Evolutionary conservation across 2,329 filamentous ascomycete species (phyloP).

Genomic region (Fusarium sp.): DNA sequence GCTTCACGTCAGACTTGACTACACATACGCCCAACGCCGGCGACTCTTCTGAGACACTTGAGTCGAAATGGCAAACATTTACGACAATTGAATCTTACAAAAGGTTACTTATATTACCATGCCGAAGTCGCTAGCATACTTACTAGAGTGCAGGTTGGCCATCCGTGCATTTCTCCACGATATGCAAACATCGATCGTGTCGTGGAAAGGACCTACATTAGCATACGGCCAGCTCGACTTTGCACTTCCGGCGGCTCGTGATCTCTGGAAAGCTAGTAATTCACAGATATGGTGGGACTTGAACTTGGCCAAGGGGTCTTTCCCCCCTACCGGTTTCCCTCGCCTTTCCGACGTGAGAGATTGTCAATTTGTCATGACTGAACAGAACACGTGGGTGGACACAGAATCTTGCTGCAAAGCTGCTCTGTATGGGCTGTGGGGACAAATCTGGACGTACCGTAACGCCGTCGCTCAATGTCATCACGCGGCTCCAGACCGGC

Average conservation of each 20-base stretch:
- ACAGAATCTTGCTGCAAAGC: slow-evolving; percentile 30
- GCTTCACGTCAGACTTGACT: slow-evolving; percentile 32
- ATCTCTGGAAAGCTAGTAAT: slow-evolving; percentile 35
- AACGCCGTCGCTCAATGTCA: slow-evolving; percentile 27
- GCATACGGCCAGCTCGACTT: slow-evolving; percentile 39
- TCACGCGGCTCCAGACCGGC: slow-evolving; percentile 3
- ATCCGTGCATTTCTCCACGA: slow-evolving; percentile 40
- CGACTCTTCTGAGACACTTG: slow-evolving; percentile 29
- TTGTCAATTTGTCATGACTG: slow-evolving; percentile 24
- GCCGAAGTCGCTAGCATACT: background rate
- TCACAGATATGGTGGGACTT: slow-evolving; percentile 36
- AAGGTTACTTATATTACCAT: slow-evolving; percentile 21
- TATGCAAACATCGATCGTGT: slow-evolving; percentile 35
- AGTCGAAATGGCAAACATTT: slow-evolving; percentile 38
- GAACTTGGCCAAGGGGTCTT: slow-evolving; percentile 17
- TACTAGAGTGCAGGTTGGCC: slow-evolving; percentile 28
- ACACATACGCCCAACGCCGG: slow-evolving; percentile 15
- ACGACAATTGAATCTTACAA: slow-evolving; percentile 34
- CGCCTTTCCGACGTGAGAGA: slow-evolving; percentile 34
- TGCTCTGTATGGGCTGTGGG: slow-evolving; percentile 38
- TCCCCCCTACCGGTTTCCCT: slow-evolving; percentile 13
- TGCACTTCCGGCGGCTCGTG: slow-evolving; percentile 30
- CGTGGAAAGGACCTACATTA: slow-evolving; percentile 34
- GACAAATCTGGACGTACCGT: slow-evolving; percentile 40
- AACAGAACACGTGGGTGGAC: slow-evolving; percentile 32